Percentiles rank a stretch among this genome's conserved stretches.
phyloP scores from a whole-genome alignment of 495 filamentous ascomycete genomes.

The Viridothelium virens region DNA sequence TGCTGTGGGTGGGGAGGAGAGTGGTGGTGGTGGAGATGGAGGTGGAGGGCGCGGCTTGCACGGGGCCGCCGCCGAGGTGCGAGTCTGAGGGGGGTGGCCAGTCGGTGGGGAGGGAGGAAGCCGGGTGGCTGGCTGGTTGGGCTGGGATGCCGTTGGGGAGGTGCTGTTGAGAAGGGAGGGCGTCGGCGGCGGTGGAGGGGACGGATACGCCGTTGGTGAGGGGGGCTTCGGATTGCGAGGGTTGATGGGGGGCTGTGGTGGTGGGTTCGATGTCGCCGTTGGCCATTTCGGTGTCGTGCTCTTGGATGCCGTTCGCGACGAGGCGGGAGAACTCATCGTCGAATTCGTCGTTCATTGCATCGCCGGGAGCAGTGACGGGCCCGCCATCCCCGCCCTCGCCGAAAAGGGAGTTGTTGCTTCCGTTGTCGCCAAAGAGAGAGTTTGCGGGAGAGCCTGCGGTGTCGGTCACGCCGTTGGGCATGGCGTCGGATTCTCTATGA shows the following conservation, averaged over 20 bases:
- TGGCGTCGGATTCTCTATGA: slow-evolving; percentile 36
- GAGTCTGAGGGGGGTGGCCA: neutral
- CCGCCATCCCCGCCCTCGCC: slow-evolving; percentile 57
- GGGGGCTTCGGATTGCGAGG: neutral
- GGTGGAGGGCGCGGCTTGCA: neutral
- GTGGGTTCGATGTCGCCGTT: slow-evolving; percentile 6
- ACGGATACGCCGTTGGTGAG: slow-evolving; percentile 16
- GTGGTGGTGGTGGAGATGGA: slow-evolving; percentile 3
- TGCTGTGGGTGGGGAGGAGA: slow-evolving; percentile 4
- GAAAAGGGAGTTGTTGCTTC: slow-evolving; percentile 67
- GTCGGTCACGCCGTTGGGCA: slow-evolving; percentile 34
- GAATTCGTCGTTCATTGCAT: slow-evolving; percentile 56
- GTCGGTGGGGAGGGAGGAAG: slow-evolving; percentile 10
- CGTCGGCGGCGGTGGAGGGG: slow-evolving; percentile 15
- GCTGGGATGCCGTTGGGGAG: slow-evolving; percentile 16
- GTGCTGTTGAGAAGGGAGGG: slow-evolving; percentile 18
- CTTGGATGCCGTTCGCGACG: slow-evolving; percentile 51
- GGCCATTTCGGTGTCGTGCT: slow-evolving; percentile 40
- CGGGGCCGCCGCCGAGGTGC: neutral
- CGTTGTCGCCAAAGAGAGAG: slow-evolving; percentile 50
- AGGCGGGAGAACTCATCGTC: slow-evolving; percentile 80
- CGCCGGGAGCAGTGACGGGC: slow-evolving; percentile 25
- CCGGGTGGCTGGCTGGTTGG: slow-evolving; percentile 12
- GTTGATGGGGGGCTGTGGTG: neutral
- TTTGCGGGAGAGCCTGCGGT: slow-evolving; percentile 59